These are phyloP conservation scores for Hyphopichia homilentoma DNA, from an alignment of 805 yeast genomes.

Conservation along the genomic window DNA sequence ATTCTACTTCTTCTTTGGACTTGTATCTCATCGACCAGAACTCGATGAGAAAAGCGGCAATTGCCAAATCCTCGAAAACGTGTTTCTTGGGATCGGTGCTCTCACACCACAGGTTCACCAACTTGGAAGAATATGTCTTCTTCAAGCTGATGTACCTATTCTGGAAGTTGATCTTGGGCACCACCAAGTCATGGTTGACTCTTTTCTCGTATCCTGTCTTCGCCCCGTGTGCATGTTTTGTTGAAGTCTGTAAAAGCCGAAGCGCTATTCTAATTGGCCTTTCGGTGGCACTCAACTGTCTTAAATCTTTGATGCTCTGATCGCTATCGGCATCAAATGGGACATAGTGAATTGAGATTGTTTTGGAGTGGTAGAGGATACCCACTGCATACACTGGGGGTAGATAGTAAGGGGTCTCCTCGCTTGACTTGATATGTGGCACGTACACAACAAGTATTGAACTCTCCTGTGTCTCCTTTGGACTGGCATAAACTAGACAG, in stretches of 20 bases:
- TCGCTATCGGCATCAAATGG: constrained; percentile 45
- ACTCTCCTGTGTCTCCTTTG: constrained; percentile 19
- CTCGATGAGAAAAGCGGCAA: constrained; percentile 90
- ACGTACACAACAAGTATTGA: constrained; percentile 64
- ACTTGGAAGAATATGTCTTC: constrained; percentile 69
- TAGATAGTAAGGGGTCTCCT: constrained; percentile 80
- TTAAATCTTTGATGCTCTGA: constrained; percentile 19
- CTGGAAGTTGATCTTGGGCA: constrained; percentile 78
- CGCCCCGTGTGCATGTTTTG: constrained; percentile 80
- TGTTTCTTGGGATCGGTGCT: constrained; percentile 93
- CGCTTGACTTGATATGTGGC: constrained; percentile 63
- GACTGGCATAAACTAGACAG: constrained; percentile 49
- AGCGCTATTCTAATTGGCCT: constrained; percentile 80
- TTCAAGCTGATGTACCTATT: constrained; percentile 76
- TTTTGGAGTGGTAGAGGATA: constrained; percentile 45
- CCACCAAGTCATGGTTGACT: constrained; percentile 84
- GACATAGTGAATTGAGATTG: constrained; percentile 69
- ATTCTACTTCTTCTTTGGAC: constrained; percentile 49
- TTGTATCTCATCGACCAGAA: constrained; percentile 57
- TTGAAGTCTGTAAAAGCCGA: constrained; percentile 72
- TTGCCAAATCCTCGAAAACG: constrained; percentile 93
- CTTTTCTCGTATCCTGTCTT: constrained; percentile 82
- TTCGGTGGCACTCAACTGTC: constrained; percentile 41
- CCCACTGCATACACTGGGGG: constrained; percentile 83
- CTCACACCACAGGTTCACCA: constrained; percentile 88